phyloP scores from a whole-genome alignment of 352 stramenopile species.

The Halophytophthora polymorphica region DNA sequence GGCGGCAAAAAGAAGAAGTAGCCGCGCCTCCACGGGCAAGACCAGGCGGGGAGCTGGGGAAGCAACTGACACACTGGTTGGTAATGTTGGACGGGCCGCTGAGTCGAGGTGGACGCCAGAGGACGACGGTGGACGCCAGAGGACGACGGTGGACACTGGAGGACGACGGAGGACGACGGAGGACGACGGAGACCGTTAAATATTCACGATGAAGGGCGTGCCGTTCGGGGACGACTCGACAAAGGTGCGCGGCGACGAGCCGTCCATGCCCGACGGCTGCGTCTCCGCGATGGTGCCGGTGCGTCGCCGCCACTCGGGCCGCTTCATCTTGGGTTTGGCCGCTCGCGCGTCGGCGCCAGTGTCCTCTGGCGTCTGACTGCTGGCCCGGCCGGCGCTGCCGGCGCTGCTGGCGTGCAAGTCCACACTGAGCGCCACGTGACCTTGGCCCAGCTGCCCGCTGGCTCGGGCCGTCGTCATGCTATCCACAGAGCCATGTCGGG shows the following conservation, averaged over 20 bases:
- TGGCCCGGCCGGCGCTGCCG: slow-evolving; percentile 14
- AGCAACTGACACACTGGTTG: neutral
- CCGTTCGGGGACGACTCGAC: slow-evolving; percentile 51
- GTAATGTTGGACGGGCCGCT: no score
- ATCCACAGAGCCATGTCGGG: slow-evolving; percentile 25
- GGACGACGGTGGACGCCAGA: no score
- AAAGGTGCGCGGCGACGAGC: slow-evolving; percentile 27
- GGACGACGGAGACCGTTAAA: slow-evolving; percentile 33
- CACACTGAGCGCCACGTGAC: no score
- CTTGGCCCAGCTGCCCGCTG: neutral
- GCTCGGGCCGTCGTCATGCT: slow-evolving; percentile 1
- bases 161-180: slow-evolving; percentile 10
- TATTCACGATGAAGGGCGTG: slow-evolving; percentile 54
- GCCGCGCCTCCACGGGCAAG: slow-evolving; percentile 13
- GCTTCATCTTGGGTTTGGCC: slow-evolving; percentile 32
- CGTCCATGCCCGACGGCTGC: slow-evolving; percentile 27
- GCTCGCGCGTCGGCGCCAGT: slow-evolving; percentile 14
- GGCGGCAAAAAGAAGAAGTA: slow-evolving; percentile 69
- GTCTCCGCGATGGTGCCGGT: slow-evolving; percentile 40
- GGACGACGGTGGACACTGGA: neutral
- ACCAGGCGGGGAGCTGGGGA: neutral
- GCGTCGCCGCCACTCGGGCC: slow-evolving; percentile 32
- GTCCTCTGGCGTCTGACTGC: slow-evolving; percentile 15
- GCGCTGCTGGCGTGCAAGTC: slow-evolving; percentile 11
- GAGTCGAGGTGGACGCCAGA: neutral